These are phyloP conservation scores for Polyporus tsugae DNA, from an alignment of 1,284 basidiomycete genomes.

Conservation along the genomic window DNA sequence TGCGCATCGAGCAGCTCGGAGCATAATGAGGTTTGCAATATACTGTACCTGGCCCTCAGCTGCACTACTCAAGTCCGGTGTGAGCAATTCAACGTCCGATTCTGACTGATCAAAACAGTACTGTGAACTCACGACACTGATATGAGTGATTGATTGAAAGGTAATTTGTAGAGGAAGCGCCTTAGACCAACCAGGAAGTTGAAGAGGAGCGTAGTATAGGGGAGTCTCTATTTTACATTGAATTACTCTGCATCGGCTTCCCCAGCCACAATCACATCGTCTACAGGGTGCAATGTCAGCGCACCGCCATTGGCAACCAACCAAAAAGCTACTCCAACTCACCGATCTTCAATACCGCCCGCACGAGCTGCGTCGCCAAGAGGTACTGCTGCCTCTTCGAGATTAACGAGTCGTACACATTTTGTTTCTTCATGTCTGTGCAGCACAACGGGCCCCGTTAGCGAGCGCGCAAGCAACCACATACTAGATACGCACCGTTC, in stretches of 20 bases:
- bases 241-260: conserved; percentile 62
- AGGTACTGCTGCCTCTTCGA: conserved; percentile 98
- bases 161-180: background rate
- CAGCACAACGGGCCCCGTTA: background rate
- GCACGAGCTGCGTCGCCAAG: conserved; percentile 92
- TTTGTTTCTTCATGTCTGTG: conserved; percentile 96
- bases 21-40: too few species aligned
- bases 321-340: conserved; percentile 32
- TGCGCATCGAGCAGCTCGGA: too few species aligned
- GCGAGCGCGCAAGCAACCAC: background rate
- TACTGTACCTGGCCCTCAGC: too few species aligned
- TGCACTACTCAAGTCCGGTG: too few species aligned
- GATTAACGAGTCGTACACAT: conserved; percentile 97
- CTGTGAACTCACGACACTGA: background rate
- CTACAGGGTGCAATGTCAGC: conserved; percentile 44
- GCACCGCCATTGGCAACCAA: background rate
- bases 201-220: conserved; percentile 7
- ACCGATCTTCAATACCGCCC: conserved; percentile 82
- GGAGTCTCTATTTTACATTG: conserved; percentile 25
- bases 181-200: background rate
- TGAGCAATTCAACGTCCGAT: too few species aligned
- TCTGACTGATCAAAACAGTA: too few species aligned
- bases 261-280: conserved; percentile 73
- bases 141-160: background rate
- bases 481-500: conserved; percentile 68